Base-by-base conservation (phyloP, 2,329 filamentous ascomycete species). In the Aspergillus fumigatus region DNA sequence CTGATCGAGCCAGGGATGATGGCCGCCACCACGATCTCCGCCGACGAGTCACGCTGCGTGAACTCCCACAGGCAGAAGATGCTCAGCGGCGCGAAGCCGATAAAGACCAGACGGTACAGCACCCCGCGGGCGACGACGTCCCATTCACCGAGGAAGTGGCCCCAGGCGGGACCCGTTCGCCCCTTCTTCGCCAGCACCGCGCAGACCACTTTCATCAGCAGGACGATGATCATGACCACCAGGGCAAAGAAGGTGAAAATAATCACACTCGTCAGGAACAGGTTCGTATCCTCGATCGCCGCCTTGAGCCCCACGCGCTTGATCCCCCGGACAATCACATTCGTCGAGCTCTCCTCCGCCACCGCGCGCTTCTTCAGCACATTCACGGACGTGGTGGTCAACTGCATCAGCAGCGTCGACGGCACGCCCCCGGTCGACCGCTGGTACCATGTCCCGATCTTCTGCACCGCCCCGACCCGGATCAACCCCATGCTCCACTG, bases 401-500 rank as follows among this genome's bases (percentile, higher is more conserved):
- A 79, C 26, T 84, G 85, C 61, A 90, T 88, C 45, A 97, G 83
- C 27, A 95, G 80, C 14, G 85, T 88, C 2, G 90, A 87, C 0
- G 93, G 89, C 0, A 83, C 89, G 61, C 92, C 92, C 51, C 93
- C 92, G 2, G 92, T 97, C 3, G 93, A 84, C 58, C 92, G 88
- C 76, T 96, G 92, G 71, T 97, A 97, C 92, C 92, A 97, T 35
- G 91, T 96, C 58, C 90, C 89, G 68, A 96, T 88, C 48, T 80
- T 81, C 77, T 97, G 91, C 77, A 96, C 83, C 73, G 95, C 96
- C n/a, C 79, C 80, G 35, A 96, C 83, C 51, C 84, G 84, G 66
- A 97, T 95, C 66, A 97, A 91, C 64, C 92, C 93, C 90, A 97
- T 94, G 68, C 88, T 94, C 92, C 92, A 97, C 71, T 95, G 89